Conservation (phyloP, 805 yeast genomes). For the Candida alai region DNA sequence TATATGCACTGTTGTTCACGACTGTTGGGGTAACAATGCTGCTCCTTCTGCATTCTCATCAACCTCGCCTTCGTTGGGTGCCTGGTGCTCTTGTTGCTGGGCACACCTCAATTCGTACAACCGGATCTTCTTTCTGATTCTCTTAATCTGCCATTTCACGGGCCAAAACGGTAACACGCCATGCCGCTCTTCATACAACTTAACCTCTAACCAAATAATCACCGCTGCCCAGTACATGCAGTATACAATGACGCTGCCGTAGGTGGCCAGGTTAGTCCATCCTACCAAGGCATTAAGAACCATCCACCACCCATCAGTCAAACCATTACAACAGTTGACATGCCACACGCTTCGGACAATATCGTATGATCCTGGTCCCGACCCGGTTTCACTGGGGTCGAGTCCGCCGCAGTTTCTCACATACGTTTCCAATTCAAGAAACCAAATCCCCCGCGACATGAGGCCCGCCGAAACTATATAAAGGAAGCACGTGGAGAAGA, state of each 20-base stretch:
- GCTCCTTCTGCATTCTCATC: conserved; percentile 5
- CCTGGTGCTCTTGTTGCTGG: conserved; percentile 4
- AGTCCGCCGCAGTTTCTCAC: conserved; percentile 73
- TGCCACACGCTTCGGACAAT: conserved; percentile 82
- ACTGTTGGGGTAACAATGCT: conserved; percentile 1
- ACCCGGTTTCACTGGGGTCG: conserved; percentile 84
- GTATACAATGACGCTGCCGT: conserved; percentile 77
- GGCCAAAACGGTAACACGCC: conserved; percentile 66
- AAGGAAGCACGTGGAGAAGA: conserved; percentile 72
- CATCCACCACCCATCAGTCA: conserved; percentile 93
- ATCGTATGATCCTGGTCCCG: conserved; percentile 92
- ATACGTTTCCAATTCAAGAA: conserved; percentile 73
- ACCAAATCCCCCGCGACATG: conserved; percentile 87
- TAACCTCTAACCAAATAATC: conserved; percentile 40
- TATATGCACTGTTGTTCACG: no score
- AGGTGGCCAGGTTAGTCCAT: conserved; percentile 93
- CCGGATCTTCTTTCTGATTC: conserved; percentile 41
- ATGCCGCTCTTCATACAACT: conserved; percentile 46
- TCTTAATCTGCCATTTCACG: conserved; percentile 51
- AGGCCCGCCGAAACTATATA: conserved; percentile 86
- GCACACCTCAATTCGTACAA: conserved; percentile 16
- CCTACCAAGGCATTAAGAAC: conserved; percentile 83
- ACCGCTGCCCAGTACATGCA: conserved; percentile 63
- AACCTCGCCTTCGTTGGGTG: conserved; percentile 1
- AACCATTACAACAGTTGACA: conserved; percentile 91